Conservation (phyloP, 2,329 filamentous ascomycete genomes). For the Sporothrix brunneoviolacea region DNA sequence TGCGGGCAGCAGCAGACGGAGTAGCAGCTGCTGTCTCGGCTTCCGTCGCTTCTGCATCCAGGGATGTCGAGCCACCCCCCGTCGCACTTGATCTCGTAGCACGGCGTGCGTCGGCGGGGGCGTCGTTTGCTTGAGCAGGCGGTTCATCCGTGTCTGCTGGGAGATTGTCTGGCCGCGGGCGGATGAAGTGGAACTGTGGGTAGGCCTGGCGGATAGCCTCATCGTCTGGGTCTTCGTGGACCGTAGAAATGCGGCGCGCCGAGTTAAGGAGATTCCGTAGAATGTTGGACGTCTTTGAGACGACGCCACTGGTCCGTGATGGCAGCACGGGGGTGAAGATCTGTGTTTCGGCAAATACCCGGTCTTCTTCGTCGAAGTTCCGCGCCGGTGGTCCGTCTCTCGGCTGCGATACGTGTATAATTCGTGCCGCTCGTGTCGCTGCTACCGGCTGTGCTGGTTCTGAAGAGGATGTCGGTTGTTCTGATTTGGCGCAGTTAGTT, state of each 20-base stretch:
- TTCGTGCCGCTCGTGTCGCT: constrained; percentile 11
- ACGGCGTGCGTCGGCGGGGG: not conserved
- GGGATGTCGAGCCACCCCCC: not conserved
- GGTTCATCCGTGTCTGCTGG: not conserved
- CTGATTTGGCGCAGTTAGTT: not conserved
- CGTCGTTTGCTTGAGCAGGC: not conserved
- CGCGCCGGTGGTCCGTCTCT: constrained; percentile 16
- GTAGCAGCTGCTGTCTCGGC: not conserved
- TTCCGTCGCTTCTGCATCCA: not conserved
- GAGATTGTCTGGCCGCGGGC: constrained; percentile 5
- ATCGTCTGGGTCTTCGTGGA: constrained; percentile 6
- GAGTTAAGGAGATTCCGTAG: constrained; percentile 18
- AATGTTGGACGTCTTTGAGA: constrained; percentile 14
- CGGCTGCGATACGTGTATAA: too few species aligned
- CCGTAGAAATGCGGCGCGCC: constrained; percentile 7
- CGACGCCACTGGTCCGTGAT: constrained; percentile 1
- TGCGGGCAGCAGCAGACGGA: not conserved
- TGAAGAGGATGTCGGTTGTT: not conserved
- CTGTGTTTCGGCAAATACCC: constrained; percentile 28
- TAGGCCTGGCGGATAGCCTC: constrained; percentile 16
- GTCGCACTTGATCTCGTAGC: not conserved
- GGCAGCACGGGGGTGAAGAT: constrained; percentile 23
- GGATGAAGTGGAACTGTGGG: constrained; percentile 17
- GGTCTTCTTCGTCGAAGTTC: constrained; percentile 31
- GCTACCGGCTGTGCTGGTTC: not conserved